phyloP scores from a whole-genome alignment of 1,139 yeast species.

The Hanseniaspora sp. region DNA sequence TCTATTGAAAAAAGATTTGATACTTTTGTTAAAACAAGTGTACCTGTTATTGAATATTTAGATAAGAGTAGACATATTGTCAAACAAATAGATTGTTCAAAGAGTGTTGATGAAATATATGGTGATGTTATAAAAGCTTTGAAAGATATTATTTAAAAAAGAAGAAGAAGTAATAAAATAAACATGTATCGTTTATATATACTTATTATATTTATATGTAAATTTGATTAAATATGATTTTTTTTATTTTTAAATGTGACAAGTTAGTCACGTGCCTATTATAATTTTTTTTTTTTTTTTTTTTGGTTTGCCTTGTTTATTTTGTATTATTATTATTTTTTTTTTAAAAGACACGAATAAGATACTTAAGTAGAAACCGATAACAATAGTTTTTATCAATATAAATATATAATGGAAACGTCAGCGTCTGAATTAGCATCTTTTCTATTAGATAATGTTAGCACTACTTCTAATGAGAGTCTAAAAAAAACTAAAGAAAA shows the following conservation, averaged over 20 bases:
- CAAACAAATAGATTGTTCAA: slow-evolving; percentile 66
- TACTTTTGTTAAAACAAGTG: slow-evolving; percentile 76
- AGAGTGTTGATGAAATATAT: slow-evolving; percentile 69
- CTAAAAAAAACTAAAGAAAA: background rate
- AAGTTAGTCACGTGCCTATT: no score
- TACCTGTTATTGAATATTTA: slow-evolving; percentile 87
- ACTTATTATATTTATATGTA: no score
- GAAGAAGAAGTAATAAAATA: no score
- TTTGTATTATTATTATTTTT: no score
- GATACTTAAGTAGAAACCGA: no score
- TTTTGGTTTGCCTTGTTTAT: no score
- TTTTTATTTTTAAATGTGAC: no score
- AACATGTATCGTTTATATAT: no score
- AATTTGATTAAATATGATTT: no score
- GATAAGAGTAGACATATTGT: slow-evolving; percentile 42
- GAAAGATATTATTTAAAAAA: slow-evolving; percentile 27
- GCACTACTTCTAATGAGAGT: no score
- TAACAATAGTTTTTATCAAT: background rate
- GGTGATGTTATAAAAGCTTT: slow-evolving; percentile 57
- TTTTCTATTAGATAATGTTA: background rate
- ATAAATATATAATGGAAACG: background rate
- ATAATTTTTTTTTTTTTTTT: no score
- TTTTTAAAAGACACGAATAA: no score
- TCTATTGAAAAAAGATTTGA: slow-evolving; percentile 79
- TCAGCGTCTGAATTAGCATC: slow-evolving; percentile 12